Evolutionary conservation across 352 stramenopile genomes (phyloP), one percentile per base, ranked within the genome.

Genomic region (Globisporangium cystogenes): DNA sequence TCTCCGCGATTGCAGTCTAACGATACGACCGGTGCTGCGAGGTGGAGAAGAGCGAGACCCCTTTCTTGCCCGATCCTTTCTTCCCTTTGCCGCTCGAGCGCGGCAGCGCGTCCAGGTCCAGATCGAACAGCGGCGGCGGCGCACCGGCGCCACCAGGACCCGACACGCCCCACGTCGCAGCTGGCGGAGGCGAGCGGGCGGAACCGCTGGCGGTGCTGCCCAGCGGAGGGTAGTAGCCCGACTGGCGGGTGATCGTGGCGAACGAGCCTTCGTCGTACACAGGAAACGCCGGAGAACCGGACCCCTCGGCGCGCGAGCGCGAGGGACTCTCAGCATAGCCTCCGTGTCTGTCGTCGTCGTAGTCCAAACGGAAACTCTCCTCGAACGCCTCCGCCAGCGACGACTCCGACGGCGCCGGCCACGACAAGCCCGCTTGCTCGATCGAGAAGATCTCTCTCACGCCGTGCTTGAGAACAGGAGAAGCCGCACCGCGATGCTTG

Each of bases 1-100:
- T 18, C 20, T 44, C 10, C 11, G 39, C n/a, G 39, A 24, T 36
- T 49, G 15, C 31, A 24, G 12, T n/a, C 44, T 61, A 90, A 55
- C 80, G 80, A 50, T 91, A 91, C 33, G 80, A 91, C 11, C 80
- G 75, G 29, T 78, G 75, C 59, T 91, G 80, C 18, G 66, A 72
- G 6, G 80, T 91, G 0, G 80, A 89, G 43, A 91, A 91, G 6
- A 91, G 51, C 10, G 65, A 65, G 27, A 83, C 69, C n/a, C 76
- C 77, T 57, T 91, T 91, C 66, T 90, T 87, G 58, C 66, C 65
- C 2, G 48, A 47, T 18, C 67, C 68, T 56, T 86, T 87, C 64
- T 82, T 88, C 40, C 71, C 58, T 12, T 70, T 65, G 11, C 55
- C 47, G 15, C 49, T 55, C 21, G 51, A 29, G 12, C 43, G 63